Percentiles rank a stretch among this genome's conserved stretches.
These are phyloP conservation scores for Macrocystidia cucumis DNA, from an alignment of 1,284 basidiomycete species.

Conservation along the genomic window DNA sequence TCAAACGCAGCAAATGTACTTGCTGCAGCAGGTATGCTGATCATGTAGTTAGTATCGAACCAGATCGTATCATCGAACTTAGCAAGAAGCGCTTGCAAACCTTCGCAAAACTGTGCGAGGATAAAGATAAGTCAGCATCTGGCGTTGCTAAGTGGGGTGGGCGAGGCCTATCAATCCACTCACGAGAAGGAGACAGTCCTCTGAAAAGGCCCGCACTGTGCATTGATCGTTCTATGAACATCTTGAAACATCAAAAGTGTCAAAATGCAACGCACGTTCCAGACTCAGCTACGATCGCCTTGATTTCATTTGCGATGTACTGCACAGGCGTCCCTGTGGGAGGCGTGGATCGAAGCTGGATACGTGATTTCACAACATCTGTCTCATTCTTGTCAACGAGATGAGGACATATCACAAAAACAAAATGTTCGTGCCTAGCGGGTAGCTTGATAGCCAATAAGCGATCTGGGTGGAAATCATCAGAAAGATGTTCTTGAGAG, in stretches of 20 bases:
- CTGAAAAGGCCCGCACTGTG: constrained; percentile 62
- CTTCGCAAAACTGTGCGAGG: constrained; percentile 5
- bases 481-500: constrained; percentile 1
- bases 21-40: constrained; percentile 85
- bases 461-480: constrained; percentile 46
- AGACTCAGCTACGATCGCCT: constrained; percentile 61
- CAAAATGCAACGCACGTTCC: constrained; percentile 54
- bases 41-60: neutral
- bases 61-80: neutral
- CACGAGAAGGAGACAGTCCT: constrained; percentile 66
- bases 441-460: constrained; percentile 95
- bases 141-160: neutral
- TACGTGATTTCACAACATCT: constrained; percentile 90
- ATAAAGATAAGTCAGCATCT: neutral
- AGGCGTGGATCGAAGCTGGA: constrained; percentile 76
- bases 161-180: constrained; percentile 20
- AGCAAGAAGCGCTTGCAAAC: neutral
- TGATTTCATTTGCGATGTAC: constrained; percentile 74
- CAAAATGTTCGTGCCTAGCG: constrained; percentile 44
- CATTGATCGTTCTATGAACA: constrained; percentile 8
- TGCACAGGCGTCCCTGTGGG: constrained; percentile 74
- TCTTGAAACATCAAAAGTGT: neutral
- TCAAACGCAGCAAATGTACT: constrained; percentile 93
- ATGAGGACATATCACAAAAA: neutral
- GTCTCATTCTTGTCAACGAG: neutral